phyloP scores from a whole-genome alignment of 306 rosid species.

The Arachis stenosperma region DNA sequence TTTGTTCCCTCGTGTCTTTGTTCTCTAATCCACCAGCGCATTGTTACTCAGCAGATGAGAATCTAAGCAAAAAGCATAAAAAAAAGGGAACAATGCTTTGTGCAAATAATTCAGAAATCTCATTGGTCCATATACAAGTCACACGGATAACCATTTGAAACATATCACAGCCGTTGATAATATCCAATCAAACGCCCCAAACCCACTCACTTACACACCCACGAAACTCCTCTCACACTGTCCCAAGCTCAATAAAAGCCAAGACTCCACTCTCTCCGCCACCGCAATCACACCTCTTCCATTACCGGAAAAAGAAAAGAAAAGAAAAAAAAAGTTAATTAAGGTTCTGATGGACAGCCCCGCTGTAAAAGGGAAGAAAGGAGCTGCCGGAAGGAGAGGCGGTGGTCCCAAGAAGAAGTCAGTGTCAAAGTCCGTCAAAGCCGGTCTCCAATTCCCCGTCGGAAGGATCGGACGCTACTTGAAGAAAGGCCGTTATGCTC shows the following conservation, averaged over 20 bases:
- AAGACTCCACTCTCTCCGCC: neutral
- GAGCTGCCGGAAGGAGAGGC: slow-evolving; percentile 67
- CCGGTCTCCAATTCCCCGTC: slow-evolving; percentile 80
- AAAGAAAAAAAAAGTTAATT: neutral
- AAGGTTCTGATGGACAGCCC: slow-evolving; percentile 50
- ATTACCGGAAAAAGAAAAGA: neutral
- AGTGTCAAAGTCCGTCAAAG: slow-evolving; percentile 62
- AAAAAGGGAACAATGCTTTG: neutral
- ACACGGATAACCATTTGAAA: slow-evolving; percentile 35
- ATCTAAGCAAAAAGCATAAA: neutral
- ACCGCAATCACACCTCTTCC: neutral
- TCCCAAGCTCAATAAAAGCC: slow-evolving; percentile 40
- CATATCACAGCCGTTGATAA: slow-evolving; percentile 44
- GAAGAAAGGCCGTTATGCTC: slow-evolving; percentile 69
- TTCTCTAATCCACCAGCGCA: neutral
- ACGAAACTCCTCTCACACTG: neutral
- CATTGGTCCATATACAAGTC: slow-evolving; percentile 42
- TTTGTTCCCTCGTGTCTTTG: neutral
- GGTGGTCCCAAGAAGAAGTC: slow-evolving; percentile 84
- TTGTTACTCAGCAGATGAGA: neutral
- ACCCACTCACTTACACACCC: neutral
- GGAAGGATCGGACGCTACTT: slow-evolving; percentile 78
- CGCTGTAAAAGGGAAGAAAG: slow-evolving; percentile 59
- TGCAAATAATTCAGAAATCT: neutral
- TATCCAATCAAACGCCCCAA: slow-evolving; percentile 43